These are phyloP conservation scores for Phalaenopsis hybrid DNA, from an alignment of 116 monocot genomes.

Conservation along the genomic window DNA sequence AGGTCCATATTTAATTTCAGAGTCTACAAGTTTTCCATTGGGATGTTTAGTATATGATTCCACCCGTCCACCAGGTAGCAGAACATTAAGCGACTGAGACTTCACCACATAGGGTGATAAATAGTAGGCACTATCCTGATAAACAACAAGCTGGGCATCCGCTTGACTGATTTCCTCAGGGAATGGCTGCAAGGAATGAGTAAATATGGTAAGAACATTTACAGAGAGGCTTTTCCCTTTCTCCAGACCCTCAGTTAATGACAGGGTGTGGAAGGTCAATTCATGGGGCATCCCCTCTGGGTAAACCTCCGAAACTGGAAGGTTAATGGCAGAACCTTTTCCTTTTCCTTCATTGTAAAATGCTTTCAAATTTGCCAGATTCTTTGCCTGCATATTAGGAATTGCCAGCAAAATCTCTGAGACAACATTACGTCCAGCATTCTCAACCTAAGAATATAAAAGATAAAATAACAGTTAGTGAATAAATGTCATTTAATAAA, in stretches of 20 bases:
- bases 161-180: slow-evolving; percentile 94
- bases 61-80: slow-evolving; percentile 72
- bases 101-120: slow-evolving; percentile 85
- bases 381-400: slow-evolving; percentile 71
- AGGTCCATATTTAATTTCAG: slow-evolving; percentile 86
- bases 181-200: slow-evolving; percentile 71
- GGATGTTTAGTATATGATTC: slow-evolving; percentile 89
- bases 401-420: slow-evolving; percentile 67
- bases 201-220: slow-evolving; percentile 60
- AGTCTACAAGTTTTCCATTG: slow-evolving; percentile 64
- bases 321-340: slow-evolving; percentile 33
- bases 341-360: slow-evolving; percentile 53
- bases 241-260: slow-evolving; percentile 47
- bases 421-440: slow-evolving; percentile 41
- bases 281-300: slow-evolving; percentile 61
- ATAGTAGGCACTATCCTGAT: slow-evolving; percentile 79
- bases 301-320: slow-evolving; percentile 41
- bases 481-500: not conserved
- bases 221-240: slow-evolving; percentile 58
- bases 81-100: slow-evolving; percentile 62
- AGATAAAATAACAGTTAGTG: not conserved
- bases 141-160: slow-evolving; percentile 79
- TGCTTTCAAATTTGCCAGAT: slow-evolving; percentile 65
- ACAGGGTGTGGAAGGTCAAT: slow-evolving; percentile 67
- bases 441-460: slow-evolving; percentile 57